Evolutionary conservation across 2,329 filamentous ascomycete genomes (phyloP).

Genomic region (Aspergillus vadensis): DNA sequence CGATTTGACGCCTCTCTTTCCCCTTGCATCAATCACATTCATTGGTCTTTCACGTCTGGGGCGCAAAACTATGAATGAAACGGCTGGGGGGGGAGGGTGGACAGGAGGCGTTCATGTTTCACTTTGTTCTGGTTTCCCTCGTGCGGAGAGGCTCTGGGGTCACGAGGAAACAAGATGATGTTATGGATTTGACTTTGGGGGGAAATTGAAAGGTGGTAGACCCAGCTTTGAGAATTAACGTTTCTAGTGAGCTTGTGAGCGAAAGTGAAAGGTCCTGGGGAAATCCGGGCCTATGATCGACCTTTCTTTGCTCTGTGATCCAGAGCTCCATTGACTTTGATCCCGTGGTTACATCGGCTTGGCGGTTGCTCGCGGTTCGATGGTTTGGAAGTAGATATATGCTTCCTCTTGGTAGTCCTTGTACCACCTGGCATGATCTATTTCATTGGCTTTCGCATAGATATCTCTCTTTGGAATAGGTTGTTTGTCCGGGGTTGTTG

Average conservation of each 20-base stretch:
- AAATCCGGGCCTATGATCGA: neutral
- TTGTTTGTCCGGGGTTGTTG: neutral
- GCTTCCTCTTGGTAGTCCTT: no score
- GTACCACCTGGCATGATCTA: neutral
- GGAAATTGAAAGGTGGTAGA: neutral
- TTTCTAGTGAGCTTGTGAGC: neutral
- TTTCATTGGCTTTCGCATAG: no score
- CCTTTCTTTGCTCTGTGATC: neutral
- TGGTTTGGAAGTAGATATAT: neutral
- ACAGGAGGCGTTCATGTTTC: neutral
- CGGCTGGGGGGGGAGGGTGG: neutral
- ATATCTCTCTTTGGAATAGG: neutral
- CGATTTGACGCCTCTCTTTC: neutral
- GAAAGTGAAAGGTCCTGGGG: neutral
- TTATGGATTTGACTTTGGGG: slow-evolving; percentile 6
- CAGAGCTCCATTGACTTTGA: neutral
- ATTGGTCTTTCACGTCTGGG: neutral
- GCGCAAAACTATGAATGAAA: neutral
- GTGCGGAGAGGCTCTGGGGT: slow-evolving; percentile 9
- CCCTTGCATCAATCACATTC: slow-evolving; percentile 4
- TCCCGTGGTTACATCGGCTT: slow-evolving; percentile 7
- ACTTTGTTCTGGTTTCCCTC: neutral
- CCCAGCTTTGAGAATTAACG: neutral
- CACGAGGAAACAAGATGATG: slow-evolving; percentile 8
- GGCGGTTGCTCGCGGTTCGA: slow-evolving; percentile 8